These are phyloP conservation scores for Coniochaeta sp. DNA, from an alignment of 2,329 filamentous ascomycete genomes.

Conservation along the genomic window DNA sequence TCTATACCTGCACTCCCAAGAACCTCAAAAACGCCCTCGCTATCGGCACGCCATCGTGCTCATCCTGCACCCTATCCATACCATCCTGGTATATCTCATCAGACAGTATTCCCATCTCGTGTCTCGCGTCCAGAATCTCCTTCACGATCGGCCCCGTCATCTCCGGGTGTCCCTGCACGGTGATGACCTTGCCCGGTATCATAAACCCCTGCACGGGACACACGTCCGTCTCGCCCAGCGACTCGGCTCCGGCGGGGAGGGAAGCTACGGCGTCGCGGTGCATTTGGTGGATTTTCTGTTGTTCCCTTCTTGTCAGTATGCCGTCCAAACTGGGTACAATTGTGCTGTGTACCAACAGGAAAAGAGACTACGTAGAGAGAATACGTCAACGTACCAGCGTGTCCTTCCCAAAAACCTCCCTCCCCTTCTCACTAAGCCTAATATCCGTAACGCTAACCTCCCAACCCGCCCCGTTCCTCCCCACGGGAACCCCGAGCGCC, in stretches of 20 bases:
- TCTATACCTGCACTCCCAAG: too few relatives aligned
- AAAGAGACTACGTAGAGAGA: too few relatives aligned
- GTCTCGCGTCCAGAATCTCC: slow-evolving; percentile 59
- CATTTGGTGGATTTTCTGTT: slow-evolving; percentile 72
- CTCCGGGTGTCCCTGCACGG: slow-evolving; percentile 83
- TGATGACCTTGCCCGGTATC: slow-evolving; percentile 56
- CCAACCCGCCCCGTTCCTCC: slow-evolving; percentile 64
- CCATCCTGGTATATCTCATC: slow-evolving; percentile 64
- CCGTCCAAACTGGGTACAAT: too few relatives aligned
- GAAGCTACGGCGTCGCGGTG: slow-evolving; percentile 69
- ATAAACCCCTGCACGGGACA: slow-evolving; percentile 82
- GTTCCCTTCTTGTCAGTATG: neutral
- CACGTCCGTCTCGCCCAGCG: slow-evolving; percentile 55
- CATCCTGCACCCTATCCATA: slow-evolving; percentile 54
- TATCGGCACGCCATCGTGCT: slow-evolving; percentile 76
- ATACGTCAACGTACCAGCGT: slow-evolving; percentile 46
- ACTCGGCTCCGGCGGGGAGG: slow-evolving; percentile 54
- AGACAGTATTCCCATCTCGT: slow-evolving; percentile 60
- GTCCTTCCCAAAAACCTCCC: slow-evolving; percentile 62
- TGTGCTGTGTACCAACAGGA: too few relatives aligned
- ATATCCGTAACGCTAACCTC: slow-evolving; percentile 71
- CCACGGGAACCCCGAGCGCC: slow-evolving; percentile 62
- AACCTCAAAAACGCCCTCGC: slow-evolving; percentile 72
- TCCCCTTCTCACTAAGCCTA: slow-evolving; percentile 61
- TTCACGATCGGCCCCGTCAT: slow-evolving; percentile 66